phyloP scores from a whole-genome alignment of 495 filamentous ascomycete genomes.

The Xylaria sp. region DNA sequence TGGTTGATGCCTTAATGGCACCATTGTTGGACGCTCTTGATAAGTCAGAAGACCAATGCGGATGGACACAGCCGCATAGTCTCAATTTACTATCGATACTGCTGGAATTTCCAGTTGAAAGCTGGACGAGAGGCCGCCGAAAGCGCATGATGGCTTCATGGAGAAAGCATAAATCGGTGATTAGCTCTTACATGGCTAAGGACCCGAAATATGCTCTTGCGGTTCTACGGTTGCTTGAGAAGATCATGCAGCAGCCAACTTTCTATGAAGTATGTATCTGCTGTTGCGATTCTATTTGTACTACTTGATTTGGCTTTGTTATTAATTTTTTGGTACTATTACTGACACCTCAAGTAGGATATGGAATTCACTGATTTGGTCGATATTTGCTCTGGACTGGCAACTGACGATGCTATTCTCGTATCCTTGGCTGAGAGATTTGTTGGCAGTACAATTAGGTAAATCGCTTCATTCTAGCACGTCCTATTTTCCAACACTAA shows the following conservation, averaged over 20 bases:
- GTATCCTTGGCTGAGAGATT: conserved; percentile 34
- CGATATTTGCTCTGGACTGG: conserved; percentile 37
- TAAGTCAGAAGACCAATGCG: conserved; percentile 27
- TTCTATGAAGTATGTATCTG: conserved; percentile 52
- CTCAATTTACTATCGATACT: conserved; percentile 28
- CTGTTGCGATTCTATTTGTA: not conserved
- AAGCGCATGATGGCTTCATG: conserved; percentile 48
- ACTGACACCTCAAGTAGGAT: conserved; percentile 34
- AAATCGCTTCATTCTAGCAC: conserved; percentile 1
- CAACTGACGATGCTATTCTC: conserved; percentile 20
- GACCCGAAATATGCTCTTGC: conserved; percentile 32
- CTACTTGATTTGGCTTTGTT: not conserved
- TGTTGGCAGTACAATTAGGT: conserved; percentile 36
- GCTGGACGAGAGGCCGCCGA: conserved; percentile 43
- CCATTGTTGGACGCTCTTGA: conserved; percentile 35
- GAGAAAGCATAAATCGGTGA: conserved; percentile 36
- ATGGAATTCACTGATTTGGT: conserved; percentile 48
- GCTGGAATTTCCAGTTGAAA: conserved; percentile 33
- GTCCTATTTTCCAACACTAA: conserved; percentile 23
- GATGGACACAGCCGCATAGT: conserved; percentile 37
- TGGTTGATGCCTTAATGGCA: conserved; percentile 37
- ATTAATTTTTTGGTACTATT: not conserved
- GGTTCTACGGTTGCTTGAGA: conserved; percentile 54
- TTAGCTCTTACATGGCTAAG: conserved; percentile 28
- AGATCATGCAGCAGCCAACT: conserved; percentile 54